These are phyloP conservation scores for Piper longum DNA, from an alignment of 164 flowering plant genomes.

Conservation along the genomic window DNA sequence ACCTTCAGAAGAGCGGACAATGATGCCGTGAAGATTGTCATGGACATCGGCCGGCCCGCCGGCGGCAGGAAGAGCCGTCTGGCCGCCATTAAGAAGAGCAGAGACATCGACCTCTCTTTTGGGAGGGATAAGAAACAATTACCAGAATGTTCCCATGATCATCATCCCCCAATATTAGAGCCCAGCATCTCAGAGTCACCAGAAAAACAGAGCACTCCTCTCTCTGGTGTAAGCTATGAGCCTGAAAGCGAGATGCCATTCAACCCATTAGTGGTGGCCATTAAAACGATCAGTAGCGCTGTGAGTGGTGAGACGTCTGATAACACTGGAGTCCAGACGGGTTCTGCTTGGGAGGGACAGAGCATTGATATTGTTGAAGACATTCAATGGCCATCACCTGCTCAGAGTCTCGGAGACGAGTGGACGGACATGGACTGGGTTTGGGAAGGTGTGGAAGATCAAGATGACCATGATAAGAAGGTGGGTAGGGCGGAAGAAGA, in stretches of 20 bases:
- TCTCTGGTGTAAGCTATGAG: background rate
- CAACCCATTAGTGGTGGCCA: background rate
- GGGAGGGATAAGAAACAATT: too few species aligned
- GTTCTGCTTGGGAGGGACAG: background rate
- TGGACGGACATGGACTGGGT: constrained; percentile 15
- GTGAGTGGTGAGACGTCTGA: background rate
- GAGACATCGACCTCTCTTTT: background rate
- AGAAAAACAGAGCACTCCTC: background rate
- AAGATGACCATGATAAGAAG: constrained; percentile 8
- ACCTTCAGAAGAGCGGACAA: constrained; percentile 23
- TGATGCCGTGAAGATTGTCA: constrained; percentile 6
- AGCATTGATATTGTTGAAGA: background rate
- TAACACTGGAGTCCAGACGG: too few species aligned
- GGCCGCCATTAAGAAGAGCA: constrained; percentile 21
- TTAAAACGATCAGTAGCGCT: background rate
- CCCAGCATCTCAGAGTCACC: too few species aligned
- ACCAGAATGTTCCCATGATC: too few species aligned
- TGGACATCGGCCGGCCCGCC: constrained; percentile 7
- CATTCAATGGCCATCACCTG: background rate
- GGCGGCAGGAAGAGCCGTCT: constrained; percentile 14
- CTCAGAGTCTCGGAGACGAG: background rate
- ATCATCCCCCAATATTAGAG: too few species aligned
- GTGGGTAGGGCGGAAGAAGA: constrained; percentile 11
- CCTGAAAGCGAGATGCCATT: background rate
- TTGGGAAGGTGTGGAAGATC: constrained; percentile 18